Conservation (phyloP, 768 basidiomycete species). For the Boletus huronensis region DNA sequence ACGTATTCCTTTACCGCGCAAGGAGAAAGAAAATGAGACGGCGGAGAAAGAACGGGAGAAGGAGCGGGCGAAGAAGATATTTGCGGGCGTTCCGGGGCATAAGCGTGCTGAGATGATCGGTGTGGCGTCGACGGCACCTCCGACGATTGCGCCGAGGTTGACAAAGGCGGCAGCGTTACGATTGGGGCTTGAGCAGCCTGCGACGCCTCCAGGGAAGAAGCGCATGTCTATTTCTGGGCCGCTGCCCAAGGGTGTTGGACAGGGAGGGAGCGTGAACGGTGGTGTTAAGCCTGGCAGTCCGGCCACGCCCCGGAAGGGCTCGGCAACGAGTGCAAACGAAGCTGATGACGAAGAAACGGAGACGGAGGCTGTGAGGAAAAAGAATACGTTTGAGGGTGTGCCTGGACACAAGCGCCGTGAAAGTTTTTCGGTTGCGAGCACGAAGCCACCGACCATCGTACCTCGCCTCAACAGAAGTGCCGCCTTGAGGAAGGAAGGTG, state of each 20-base stretch:
- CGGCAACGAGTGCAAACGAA: conserved; percentile 21
- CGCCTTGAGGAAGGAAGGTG: conserved; percentile 41
- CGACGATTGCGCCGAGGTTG: conserved; percentile 68
- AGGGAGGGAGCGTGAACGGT: conserved; percentile 1
- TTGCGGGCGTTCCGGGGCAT: conserved; percentile 79
- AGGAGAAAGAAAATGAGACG: conserved; percentile 26
- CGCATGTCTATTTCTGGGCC: conserved; percentile 33
- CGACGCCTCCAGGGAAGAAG: conserved; percentile 38
- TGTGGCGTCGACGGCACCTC: conserved; percentile 75
- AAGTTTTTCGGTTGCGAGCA: conserved; percentile 64
- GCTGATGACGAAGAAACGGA: conserved; percentile 30
- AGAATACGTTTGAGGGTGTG: conserved; percentile 68
- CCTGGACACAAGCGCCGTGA: conserved; percentile 83
- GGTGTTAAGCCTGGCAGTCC: conserved; percentile 2
- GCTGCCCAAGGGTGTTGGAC: conserved; percentile 6
- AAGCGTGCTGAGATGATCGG: conserved; percentile 64
- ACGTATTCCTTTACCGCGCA: conserved; percentile 27
- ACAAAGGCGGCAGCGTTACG: conserved; percentile 71
- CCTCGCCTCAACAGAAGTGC: conserved; percentile 47
- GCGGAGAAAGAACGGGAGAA: conserved; percentile 57
- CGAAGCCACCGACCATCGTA: conserved; percentile 38
- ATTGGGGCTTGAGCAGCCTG: conserved; percentile 47
- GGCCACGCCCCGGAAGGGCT: conserved; percentile 11
- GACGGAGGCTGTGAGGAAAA: conserved; percentile 28
- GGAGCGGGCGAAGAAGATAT: conserved; percentile 60